Percentiles rank a stretch among this genome's conserved stretches.
These are phyloP conservation scores for Cardiospermum halicacabum DNA, from an alignment of 345 rosid species.

Conservation along the genomic window DNA sequence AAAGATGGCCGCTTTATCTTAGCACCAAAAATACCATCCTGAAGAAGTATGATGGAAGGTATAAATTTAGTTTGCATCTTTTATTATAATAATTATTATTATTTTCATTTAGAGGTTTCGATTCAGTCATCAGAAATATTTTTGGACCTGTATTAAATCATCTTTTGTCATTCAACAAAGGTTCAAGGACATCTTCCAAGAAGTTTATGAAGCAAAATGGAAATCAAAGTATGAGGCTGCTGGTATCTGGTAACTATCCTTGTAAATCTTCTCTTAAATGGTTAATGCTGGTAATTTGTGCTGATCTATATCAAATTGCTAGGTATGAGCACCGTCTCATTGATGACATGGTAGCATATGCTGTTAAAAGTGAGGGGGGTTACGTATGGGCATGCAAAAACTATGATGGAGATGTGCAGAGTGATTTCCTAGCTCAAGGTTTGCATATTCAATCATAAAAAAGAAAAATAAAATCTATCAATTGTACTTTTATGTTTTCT, in stretches of 20 bases:
- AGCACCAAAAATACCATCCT: slow-evolving; percentile 98
- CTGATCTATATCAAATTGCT: slow-evolving; percentile 16
- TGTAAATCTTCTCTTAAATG: neutral
- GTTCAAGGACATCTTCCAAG: slow-evolving; percentile 97
- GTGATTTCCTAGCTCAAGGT: slow-evolving; percentile 99
- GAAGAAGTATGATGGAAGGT: slow-evolving; percentile 99
- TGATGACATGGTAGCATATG: slow-evolving; percentile 99
- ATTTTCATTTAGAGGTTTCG: slow-evolving; percentile 7
- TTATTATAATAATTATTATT: too few relatives aligned
- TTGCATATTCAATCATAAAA: slow-evolving; percentile 4
- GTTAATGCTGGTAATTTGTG: neutral
- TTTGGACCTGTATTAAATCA: neutral
- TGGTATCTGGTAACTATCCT: slow-evolving; percentile 70
- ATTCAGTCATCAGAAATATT: neutral
- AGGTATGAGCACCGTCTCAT: slow-evolving; percentile 99
- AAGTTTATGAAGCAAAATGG: slow-evolving; percentile 92
- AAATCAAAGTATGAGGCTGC: slow-evolving; percentile 90
- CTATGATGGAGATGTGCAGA: slow-evolving; percentile 99
- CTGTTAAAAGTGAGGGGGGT: slow-evolving; percentile 95
- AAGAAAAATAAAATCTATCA: neutral
- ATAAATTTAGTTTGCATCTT: slow-evolving; percentile 12
- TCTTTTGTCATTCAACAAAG: slow-evolving; percentile 36
- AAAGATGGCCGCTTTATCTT: slow-evolving; percentile 98
- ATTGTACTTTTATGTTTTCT: neutral
- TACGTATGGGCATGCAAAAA: slow-evolving; percentile 99